Conservation (phyloP, 2,329 filamentous ascomycete genomes). For the Talaromyces sp. region DNA sequence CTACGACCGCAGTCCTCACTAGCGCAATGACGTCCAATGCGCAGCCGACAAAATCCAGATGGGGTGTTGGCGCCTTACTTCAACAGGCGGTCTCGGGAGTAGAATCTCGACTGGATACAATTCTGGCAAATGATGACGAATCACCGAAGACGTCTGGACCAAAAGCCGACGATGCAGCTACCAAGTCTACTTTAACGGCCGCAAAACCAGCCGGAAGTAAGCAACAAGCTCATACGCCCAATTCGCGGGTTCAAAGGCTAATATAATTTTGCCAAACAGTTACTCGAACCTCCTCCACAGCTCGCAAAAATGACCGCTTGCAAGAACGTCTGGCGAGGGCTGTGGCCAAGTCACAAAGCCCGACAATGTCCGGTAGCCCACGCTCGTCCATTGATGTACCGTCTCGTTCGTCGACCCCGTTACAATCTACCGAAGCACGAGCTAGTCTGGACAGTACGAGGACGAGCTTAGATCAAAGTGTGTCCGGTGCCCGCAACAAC, state of each 20-base stretch:
- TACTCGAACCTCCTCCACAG: slow-evolving; percentile 64
- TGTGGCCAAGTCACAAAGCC: slow-evolving; percentile 67
- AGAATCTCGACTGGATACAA: slow-evolving; percentile 87
- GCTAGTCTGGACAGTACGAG: slow-evolving; percentile 35
- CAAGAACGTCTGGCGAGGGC: slow-evolving; percentile 88
- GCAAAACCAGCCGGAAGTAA: slow-evolving; percentile 30
- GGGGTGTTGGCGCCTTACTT: slow-evolving; percentile 68
- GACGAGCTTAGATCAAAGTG: slow-evolving; percentile 24
- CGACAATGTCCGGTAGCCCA: slow-evolving; percentile 45
- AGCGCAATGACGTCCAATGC: slow-evolving; percentile 33
- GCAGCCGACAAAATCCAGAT: slow-evolving; percentile 57
- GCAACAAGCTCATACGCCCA: slow-evolving; percentile 15
- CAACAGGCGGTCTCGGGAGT: slow-evolving; percentile 90
- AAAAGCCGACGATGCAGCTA: slow-evolving; percentile 29
- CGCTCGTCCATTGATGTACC: slow-evolving; percentile 47
- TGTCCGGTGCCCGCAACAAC: slow-evolving; percentile 19
- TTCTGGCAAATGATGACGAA: slow-evolving; percentile 76
- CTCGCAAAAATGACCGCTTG: slow-evolving; percentile 71
- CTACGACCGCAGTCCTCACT: too few relatives aligned
- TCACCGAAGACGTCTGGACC: slow-evolving; percentile 25
- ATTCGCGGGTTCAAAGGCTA: too few relatives aligned
- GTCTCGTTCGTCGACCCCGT: slow-evolving; percentile 52
- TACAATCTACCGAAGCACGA: slow-evolving; percentile 45
- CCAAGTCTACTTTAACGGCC: slow-evolving; percentile 18
- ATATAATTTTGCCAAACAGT: slow-evolving; percentile 35